Percentiles rank a stretch among this genome's conserved stretches.
Evolutionary conservation across 257 asterid species (phyloP).

Genomic region (Solanum chaucha): DNA sequence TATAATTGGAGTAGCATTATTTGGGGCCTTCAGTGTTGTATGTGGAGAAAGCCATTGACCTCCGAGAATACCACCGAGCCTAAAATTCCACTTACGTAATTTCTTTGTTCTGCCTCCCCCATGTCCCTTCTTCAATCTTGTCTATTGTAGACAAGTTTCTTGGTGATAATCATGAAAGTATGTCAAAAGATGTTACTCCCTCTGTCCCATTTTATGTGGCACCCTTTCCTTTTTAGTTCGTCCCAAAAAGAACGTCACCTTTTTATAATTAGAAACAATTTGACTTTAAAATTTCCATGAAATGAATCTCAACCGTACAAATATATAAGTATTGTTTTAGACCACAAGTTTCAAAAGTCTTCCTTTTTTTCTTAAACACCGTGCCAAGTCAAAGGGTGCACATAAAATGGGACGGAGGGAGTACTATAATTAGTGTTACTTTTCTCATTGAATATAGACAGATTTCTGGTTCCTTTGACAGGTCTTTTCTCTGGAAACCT

Average conservation of each 20-base stretch:
- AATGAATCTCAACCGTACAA: no score
- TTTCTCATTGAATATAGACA: neutral
- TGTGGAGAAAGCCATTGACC: neutral
- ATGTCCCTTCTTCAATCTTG: neutral
- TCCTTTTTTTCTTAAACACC: no score
- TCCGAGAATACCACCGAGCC: neutral
- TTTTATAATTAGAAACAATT: no score
- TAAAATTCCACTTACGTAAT: neutral
- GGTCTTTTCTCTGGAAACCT: conserved; percentile 92
- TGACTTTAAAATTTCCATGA: no score
- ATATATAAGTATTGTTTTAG: no score
- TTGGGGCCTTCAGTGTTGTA: neutral
- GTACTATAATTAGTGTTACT: neutral
- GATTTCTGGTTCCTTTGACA: conserved; percentile 12
- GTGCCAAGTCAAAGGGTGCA: no score
- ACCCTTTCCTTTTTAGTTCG: no score
- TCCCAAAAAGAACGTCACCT: no score
- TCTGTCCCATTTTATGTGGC: no score
- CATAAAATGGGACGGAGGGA: no score
- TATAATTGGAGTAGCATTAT: neutral
- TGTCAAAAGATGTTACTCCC: neutral
- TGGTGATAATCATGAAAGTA: neutral
- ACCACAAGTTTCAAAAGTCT: no score
- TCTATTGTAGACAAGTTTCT: neutral
- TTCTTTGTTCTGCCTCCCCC: neutral